These are phyloP conservation scores for Furculomyces boomerangus DNA, from an alignment of 371 early-diverging fungal genomes.

Conservation along the genomic window DNA sequence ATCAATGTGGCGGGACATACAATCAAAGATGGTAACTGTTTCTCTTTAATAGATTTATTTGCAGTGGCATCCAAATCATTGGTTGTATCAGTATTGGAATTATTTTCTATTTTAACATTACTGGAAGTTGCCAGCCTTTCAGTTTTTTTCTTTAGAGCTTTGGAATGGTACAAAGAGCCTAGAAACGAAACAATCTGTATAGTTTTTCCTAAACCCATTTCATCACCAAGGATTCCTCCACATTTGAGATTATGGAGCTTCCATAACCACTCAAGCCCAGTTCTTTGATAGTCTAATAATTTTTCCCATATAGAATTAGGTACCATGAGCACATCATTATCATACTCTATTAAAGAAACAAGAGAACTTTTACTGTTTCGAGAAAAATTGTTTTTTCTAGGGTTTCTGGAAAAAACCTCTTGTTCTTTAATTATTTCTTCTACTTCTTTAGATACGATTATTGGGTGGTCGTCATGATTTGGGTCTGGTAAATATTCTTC, in stretches of 20 bases:
- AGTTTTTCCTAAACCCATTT: constrained; percentile 98
- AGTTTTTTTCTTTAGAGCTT: constrained; percentile 3
- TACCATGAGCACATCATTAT: constrained; percentile 29
- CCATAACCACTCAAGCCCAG: constrained; percentile 84
- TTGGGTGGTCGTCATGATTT: not conserved
- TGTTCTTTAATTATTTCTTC: not conserved
- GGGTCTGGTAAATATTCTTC: not conserved
- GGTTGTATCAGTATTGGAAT: not conserved
- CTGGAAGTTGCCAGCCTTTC: not conserved
- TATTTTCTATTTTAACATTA: not conserved
- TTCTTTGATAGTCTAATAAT: constrained; percentile 86
- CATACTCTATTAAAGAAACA: too few relatives aligned
- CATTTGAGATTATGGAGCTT: constrained; percentile 65
- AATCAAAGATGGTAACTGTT: constrained; percentile 33
- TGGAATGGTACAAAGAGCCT: constrained; percentile 22
- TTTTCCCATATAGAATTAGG: constrained; percentile 73
- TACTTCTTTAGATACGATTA: not conserved
- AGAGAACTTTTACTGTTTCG: too few relatives aligned
- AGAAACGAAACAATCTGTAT: constrained; percentile 82
- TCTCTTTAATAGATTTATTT: not conserved
- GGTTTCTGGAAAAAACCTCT: not conserved
- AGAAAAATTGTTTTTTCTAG: too few relatives aligned
- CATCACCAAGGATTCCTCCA: constrained; percentile 97
- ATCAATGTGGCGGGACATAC: constrained; percentile 94
- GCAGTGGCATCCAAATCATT: not conserved